phyloP scores from a whole-genome alignment of 805 yeast genomes.

The Nakazawaea laoshanensis region DNA sequence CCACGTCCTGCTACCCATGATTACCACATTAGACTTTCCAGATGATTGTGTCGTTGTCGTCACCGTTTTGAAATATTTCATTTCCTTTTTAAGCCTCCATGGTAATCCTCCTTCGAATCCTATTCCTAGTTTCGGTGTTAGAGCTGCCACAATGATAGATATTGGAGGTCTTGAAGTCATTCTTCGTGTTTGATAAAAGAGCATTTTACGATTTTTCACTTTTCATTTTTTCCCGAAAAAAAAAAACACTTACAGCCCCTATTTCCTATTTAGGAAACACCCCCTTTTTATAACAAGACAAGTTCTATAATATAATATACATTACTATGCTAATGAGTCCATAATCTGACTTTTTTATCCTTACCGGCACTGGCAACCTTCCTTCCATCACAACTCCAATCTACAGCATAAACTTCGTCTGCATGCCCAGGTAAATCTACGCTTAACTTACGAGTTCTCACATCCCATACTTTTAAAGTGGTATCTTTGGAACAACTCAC shows the following conservation, averaged over 20 bases:
- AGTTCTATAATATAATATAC: no score
- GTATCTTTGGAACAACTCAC: constrained; percentile 96
- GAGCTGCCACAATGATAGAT: constrained; percentile 77
- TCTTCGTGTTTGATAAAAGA: not conserved
- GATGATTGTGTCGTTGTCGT: constrained; percentile 38
- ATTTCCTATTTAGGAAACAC: no score
- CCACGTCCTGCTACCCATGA: constrained; percentile 97
- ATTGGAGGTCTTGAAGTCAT: constrained; percentile 25
- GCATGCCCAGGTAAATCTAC: constrained; percentile 93
- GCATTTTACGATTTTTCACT: not conserved
- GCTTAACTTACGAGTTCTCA: constrained; percentile 71
- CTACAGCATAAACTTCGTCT: constrained; percentile 95
- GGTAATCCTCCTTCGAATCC: constrained; percentile 79
- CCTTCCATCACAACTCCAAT: constrained; percentile 94
- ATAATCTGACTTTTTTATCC: constrained; percentile 86
- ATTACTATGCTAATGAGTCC: constrained; percentile 90
- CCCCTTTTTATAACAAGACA: no score
- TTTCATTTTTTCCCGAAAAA: no score
- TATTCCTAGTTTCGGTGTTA: constrained; percentile 74
- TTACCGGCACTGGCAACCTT: constrained; percentile 97
- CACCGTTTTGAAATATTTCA: constrained; percentile 73
- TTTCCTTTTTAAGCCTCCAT: constrained; percentile 79
- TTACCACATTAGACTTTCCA: constrained; percentile 57
- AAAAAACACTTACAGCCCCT: no score
- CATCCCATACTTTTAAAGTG: constrained; percentile 94